Percentiles rank a stretch among this genome's conserved stretches.
phyloP scores from a whole-genome alignment of 345 rosid genomes.

The Citrus inodora region DNA sequence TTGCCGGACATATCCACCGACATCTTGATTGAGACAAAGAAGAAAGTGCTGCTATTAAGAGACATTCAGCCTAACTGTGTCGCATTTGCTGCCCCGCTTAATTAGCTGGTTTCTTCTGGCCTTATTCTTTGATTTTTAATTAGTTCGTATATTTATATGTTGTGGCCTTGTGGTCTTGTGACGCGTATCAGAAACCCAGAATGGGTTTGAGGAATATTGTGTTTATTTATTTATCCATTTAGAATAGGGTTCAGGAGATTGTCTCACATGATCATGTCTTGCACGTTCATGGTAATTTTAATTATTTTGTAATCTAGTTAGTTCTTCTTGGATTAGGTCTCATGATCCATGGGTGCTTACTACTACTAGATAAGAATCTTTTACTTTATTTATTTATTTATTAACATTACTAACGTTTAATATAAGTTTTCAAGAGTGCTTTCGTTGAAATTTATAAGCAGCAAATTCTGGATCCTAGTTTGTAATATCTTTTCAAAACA shows the following conservation, averaged over 20 bases:
- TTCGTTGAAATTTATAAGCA: too few relatives aligned
- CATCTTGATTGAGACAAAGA: constrained; percentile 10
- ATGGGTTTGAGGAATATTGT: background rate
- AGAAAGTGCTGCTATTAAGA: background rate
- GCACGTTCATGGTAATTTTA: constrained; percentile 25
- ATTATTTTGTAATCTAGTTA: background rate
- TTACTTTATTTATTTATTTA: too few relatives aligned
- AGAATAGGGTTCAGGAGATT: background rate
- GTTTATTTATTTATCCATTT: background rate
- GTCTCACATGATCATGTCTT: constrained; percentile 25
- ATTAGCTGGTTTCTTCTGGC: background rate
- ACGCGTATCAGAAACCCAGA: background rate
- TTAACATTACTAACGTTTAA: too few relatives aligned
- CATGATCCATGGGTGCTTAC: background rate
- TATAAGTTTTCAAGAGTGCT: too few relatives aligned
- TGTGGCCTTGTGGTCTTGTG: background rate
- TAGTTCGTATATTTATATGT: too few relatives aligned
- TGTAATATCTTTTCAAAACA: too few relatives aligned
- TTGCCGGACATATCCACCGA: constrained; percentile 20
- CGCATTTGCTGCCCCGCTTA: background rate
- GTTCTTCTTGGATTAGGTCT: background rate
- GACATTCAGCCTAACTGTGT: constrained; percentile 11
- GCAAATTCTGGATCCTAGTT: too few relatives aligned
- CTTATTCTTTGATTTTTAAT: too few relatives aligned
- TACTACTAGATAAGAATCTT: background rate